Evolutionary conservation across 139 green algal genomes (phyloP).

Genomic region (Raphidocelis subcapitata): DNA sequence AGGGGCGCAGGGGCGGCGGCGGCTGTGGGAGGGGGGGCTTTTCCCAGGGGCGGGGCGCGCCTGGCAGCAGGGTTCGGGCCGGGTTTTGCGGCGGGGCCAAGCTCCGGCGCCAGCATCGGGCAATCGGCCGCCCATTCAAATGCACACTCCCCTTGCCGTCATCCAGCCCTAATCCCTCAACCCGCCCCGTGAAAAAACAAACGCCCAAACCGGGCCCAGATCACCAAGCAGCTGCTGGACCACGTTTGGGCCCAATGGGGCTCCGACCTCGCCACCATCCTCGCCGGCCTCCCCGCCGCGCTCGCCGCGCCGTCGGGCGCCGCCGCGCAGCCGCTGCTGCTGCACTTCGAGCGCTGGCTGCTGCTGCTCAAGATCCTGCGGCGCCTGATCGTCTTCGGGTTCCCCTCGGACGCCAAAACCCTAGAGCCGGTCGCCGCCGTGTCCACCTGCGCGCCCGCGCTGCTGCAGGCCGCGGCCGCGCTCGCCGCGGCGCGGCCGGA

Average conservation of each 20-base stretch:
- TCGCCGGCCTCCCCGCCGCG: conserved; percentile 43
- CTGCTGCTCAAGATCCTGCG: conserved; percentile 85
- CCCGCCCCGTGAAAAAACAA: neutral
- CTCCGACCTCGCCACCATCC: conserved; percentile 18
- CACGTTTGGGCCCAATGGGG: conserved; percentile 77
- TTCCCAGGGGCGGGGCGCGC: neutral
- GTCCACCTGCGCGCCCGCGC: conserved; percentile 40
- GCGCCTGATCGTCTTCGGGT: conserved; percentile 83
- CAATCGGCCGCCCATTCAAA: neutral
- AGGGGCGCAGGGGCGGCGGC: neutral
- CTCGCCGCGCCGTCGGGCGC: conserved; percentile 14
- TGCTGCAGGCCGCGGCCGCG: conserved; percentile 55
- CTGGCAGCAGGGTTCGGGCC: neutral
- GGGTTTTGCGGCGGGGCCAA: neutral
- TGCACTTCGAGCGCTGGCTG: conserved; percentile 85
- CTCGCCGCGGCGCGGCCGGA: conserved; percentile 31
- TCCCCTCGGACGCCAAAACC: conserved; percentile 63
- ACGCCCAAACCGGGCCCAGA: conserved; percentile 27
- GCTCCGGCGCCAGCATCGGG: neutral
- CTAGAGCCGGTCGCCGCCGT: conserved; percentile 60
- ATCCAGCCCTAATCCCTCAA: neutral
- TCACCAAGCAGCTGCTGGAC: conserved; percentile 67
- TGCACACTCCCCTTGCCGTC: neutral
- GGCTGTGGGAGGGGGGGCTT: neutral
- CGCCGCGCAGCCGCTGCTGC: conserved; percentile 38